Evolutionary conservation across 2,329 filamentous ascomycete genomes (phyloP).

Genomic region (Diplodia mutila): DNA sequence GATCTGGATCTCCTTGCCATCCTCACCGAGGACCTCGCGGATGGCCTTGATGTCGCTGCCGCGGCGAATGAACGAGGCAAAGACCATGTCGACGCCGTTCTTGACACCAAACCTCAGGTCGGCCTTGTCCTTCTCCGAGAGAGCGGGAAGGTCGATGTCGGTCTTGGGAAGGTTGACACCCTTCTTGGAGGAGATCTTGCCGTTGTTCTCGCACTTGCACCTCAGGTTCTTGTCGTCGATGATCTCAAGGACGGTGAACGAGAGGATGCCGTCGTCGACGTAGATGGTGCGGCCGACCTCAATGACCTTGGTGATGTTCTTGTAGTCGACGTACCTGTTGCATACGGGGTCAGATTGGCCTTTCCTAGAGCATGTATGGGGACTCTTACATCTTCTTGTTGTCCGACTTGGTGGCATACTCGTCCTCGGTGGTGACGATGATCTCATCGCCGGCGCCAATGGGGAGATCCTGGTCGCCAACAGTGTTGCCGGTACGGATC

Average conservation of each 20-base stretch:
- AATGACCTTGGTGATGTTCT: constrained; percentile 99
- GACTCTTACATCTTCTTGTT: constrained; percentile 84
- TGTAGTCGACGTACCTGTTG: constrained; percentile 91
- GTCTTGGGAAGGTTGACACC: constrained; percentile 99
- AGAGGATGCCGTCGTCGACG: constrained; percentile 96
- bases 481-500: constrained; percentile 81
- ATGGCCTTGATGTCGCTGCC: constrained; percentile 93
- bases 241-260: constrained; percentile 89
- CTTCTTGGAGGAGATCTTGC: constrained; percentile 98
- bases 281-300: constrained; percentile 89
- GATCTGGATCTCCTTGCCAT: constrained; percentile 96
- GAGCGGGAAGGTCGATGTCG: constrained; percentile 93
- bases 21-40: constrained; percentile 84
- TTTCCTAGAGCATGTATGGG: background rate
- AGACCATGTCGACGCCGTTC: constrained; percentile 99
- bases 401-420: constrained; percentile 82
- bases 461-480: constrained; percentile 72
- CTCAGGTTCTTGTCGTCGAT: constrained; percentile 87
- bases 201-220: constrained; percentile 91
- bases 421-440: constrained; percentile 96
- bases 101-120: constrained; percentile 95
- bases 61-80: constrained; percentile 96
- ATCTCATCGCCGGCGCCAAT: constrained; percentile 82
- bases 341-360: background rate
- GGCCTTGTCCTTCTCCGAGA: constrained; percentile 96